A percentile compares a stretch with the other conserved stretches of the same genome.
These are phyloP conservation scores for Pulveroboletus frians DNA, from an alignment of 768 basidiomycete genomes.

Conservation along the genomic window DNA sequence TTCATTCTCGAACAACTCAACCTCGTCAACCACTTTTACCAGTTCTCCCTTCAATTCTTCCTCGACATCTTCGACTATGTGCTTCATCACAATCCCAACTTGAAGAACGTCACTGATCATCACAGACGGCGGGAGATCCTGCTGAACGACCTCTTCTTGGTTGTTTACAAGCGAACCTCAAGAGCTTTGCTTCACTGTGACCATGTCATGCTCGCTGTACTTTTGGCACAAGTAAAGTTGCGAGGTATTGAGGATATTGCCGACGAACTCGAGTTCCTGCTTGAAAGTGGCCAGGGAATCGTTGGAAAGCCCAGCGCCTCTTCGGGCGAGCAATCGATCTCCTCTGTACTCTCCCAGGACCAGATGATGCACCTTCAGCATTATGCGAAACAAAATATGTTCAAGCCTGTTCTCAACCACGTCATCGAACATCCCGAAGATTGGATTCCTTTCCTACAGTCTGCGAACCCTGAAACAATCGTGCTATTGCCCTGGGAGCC, in stretches of 20 bases:
- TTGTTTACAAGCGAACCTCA: slow-evolving; percentile 84
- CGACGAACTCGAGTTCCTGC: slow-evolving; percentile 87
- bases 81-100: slow-evolving; percentile 86
- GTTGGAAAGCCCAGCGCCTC: slow-evolving; percentile 33
- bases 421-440: slow-evolving; percentile 55
- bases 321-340: slow-evolving; percentile 34
- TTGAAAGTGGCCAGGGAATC: slow-evolving; percentile 77
- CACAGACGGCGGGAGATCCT: slow-evolving; percentile 71
- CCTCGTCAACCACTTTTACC: slow-evolving; percentile 95
- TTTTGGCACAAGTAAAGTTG: slow-evolving; percentile 85
- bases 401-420: slow-evolving; percentile 69
- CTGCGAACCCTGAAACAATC: slow-evolving; percentile 56
- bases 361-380: slow-evolving; percentile 63
- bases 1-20: slow-evolving; percentile 95
- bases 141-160: slow-evolving; percentile 82
- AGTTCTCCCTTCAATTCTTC: slow-evolving; percentile 97
- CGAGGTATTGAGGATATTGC: slow-evolving; percentile 72
- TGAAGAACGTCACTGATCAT: slow-evolving; percentile 73
- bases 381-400: slow-evolving; percentile 68
- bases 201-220: slow-evolving; percentile 84
- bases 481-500: slow-evolving; percentile 80
- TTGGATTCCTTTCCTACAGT: slow-evolving; percentile 71
- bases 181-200: slow-evolving; percentile 87
- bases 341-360: slow-evolving; percentile 55
- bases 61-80: slow-evolving; percentile 97